These are phyloP conservation scores for Candida andamanensis DNA, from an alignment of 805 yeast genomes.

Conservation along the genomic window DNA sequence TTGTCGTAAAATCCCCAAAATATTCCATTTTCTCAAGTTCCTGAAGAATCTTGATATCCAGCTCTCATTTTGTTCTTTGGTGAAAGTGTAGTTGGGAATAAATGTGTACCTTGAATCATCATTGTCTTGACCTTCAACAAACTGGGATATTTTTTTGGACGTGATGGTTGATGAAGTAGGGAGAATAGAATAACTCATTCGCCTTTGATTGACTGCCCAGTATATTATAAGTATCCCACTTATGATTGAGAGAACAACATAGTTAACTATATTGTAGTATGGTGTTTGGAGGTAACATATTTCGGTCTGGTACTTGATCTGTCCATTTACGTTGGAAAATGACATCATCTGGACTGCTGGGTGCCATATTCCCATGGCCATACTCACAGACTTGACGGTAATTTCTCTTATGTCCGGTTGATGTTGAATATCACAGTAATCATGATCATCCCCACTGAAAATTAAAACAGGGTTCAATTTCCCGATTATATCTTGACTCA, in stretches of 20 bases:
- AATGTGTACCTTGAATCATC: conserved; percentile 3
- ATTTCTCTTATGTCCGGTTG: conserved; percentile 52
- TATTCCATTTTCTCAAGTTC: conserved; percentile 9
- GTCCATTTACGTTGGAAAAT: conserved; percentile 24
- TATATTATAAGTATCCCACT: conserved; percentile 23
- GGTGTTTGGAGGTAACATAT: conserved; percentile 46
- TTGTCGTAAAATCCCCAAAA: conserved; percentile 16
- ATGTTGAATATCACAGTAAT: conserved; percentile 75
- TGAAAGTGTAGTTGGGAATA: not conserved
- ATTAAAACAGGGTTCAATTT: conserved; percentile 60
- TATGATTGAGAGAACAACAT: conserved; percentile 30
- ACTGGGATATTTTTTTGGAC: conserved; percentile 22
- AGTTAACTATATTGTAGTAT: conserved; percentile 35
- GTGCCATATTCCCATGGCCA: conserved; percentile 83
- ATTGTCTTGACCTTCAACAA: conserved; percentile 27
- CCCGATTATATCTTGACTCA: conserved; percentile 55
- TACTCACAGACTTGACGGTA: conserved; percentile 83
- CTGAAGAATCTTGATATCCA: not conserved
- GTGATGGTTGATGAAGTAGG: conserved; percentile 16
- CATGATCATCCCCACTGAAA: conserved; percentile 96
- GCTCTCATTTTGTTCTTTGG: conserved; percentile 1
- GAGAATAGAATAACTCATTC: conserved; percentile 22
- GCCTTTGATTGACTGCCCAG: conserved; percentile 22
- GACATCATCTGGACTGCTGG: conserved; percentile 89
- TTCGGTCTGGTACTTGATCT: conserved; percentile 26